Conservation (phyloP, 2,329 filamentous ascomycete species). For the Sporothrix pallida region DNA sequence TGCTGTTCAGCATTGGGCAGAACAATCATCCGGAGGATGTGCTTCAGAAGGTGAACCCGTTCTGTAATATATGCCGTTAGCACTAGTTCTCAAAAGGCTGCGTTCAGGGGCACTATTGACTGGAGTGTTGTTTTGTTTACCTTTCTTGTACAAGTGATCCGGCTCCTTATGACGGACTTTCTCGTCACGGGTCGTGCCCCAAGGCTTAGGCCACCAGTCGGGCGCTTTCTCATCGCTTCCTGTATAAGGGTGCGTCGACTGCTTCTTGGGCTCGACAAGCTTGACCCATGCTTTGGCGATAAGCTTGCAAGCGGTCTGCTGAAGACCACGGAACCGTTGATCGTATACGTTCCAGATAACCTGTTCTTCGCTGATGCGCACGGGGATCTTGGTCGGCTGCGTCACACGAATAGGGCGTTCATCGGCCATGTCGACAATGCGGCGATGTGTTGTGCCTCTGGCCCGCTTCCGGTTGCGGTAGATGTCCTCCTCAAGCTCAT, state of each 20-base stretch:
- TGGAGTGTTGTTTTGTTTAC: constrained; percentile 49
- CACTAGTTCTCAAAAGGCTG: background rate
- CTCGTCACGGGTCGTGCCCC: constrained; percentile 57
- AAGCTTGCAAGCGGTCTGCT: constrained; percentile 73
- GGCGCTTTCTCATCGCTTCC: constrained; percentile 66
- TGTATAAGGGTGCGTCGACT: constrained; percentile 75
- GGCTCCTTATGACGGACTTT: constrained; percentile 73
- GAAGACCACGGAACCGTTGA: constrained; percentile 66
- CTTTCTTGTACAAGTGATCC: constrained; percentile 72
- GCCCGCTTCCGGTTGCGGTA: constrained; percentile 49
- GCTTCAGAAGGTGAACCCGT: constrained; percentile 62
- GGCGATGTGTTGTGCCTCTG: constrained; percentile 44
- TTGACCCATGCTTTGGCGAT: constrained; percentile 80
- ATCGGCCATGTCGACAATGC: constrained; percentile 47
- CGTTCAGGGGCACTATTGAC: background rate
- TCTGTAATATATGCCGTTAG: constrained; percentile 50
- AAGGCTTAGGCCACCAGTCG: constrained; percentile 69
- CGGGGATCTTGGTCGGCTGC: constrained; percentile 48
- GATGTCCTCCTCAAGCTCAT: constrained; percentile 43
- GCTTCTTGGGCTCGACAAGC: constrained; percentile 76
- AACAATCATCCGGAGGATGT: constrained; percentile 65
- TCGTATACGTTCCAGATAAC: constrained; percentile 66
- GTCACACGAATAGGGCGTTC: constrained; percentile 48
- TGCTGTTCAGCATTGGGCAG: constrained; percentile 58
- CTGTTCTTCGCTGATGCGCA: constrained; percentile 60